Base-by-base conservation (phyloP, 768 basidiomycete genomes). In the Serpula lacrymans region DNA sequence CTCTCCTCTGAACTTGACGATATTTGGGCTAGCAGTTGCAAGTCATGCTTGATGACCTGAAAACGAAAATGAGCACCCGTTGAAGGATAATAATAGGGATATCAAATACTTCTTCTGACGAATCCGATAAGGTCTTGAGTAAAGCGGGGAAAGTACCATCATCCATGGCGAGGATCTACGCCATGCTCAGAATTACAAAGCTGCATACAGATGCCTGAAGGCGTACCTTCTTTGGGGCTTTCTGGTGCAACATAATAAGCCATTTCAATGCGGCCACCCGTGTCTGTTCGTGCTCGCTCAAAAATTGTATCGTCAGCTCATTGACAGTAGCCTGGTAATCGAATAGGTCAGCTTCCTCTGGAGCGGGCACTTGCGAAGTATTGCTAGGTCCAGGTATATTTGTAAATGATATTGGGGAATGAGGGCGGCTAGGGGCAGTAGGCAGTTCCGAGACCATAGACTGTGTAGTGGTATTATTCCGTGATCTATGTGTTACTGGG, bases 181-280 rank as follows among this genome's bases (percentile, higher is more conserved):
- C n/a, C n/a, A 4, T 1, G 35, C 18, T 28, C 14, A 36, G 28
- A 52, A 13, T 41, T 16, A 18, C 30, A 33, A 36, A 26, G 37
- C 14, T 22, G 37, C 17, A 33, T 32, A 7, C 5, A n/a, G n/a
- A n/a, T n/a, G n/a, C n/a, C n/a, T 5, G 24, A 38, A 29, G 9
- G 39, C 55, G 33, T 46, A 87, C 93, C 80, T 95, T 95, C 65
- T 85, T 89, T 0, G 96, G 96, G 10, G 93, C 92, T 56, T 98
- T 97, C 59, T 94, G 88, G 64, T 99, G 96, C 37, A 99, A 67
- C 96, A 99, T 99, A 42, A 96, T 83, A 27, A 99, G 69, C 96
- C 96, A 99, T 64, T 95, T 94, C 52, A 99, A 62, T 2, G 95
- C 93, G 20, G 93, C 92, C 5, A 98, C 90, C 35, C 94, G 71